Evolutionary conservation across 2,329 filamentous ascomycete genomes (phyloP), one percentile per base, ranked within the genome.

Genomic region (Blastomyces gilchristii): DNA sequence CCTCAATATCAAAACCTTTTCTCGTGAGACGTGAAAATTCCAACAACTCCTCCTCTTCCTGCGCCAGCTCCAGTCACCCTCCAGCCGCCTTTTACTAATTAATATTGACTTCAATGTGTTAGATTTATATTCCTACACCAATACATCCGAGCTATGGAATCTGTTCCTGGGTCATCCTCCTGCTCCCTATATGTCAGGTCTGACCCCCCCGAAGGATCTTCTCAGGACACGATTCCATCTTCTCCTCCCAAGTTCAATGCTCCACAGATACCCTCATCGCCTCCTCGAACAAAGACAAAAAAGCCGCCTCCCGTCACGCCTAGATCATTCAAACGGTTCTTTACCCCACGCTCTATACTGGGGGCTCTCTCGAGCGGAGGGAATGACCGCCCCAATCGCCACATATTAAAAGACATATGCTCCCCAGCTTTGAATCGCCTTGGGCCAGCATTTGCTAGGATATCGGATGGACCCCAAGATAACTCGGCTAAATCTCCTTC

Each of bases 321-420:
- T n/a, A 75, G 79, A 58, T 78, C 79, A n/a, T 81, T 81, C 64
- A 76, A 73, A 61, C 74, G 76, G 45, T 81, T 81, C 67, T 81
- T 81, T 65, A 81, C 79, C n/a, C 79, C 79, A 45, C 74, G 77
- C 37, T 78, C 76, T 61, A 69, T 77, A 52, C 69, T 77, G 37
- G 72, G 73, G 65, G 70, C 68, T 50, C 70, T 68, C 61, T 73
- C 71, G 64, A 71, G 70, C 68, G 69, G 67, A n/a, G 71, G 69
- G 45, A 69, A 68, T 18, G 73, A 76, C 25, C 75, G 72, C 64
- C 73, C 77, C 16, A 78, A 71, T 65, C 75, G 79, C 28, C 77
- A 79, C 68, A 77, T 75, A 16, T 69, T 81, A 62, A 72, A 73
- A 68, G 74, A 77, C 22, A 75, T 81, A 53, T 78, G 73, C 54